Base-by-base conservation (phyloP, 345 rosid species). In the Luvunga scandens region DNA sequence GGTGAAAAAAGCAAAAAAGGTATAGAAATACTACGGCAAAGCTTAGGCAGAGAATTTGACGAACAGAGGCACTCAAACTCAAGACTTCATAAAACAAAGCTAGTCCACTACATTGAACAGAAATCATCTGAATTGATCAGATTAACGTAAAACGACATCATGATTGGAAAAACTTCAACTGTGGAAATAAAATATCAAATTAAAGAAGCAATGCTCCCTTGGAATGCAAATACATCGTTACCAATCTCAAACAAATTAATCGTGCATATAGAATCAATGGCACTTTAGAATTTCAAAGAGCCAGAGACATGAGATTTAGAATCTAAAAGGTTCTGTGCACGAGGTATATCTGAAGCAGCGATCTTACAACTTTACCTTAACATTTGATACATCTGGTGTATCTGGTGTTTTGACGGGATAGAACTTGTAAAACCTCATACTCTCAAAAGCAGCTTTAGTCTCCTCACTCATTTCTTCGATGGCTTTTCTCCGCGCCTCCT, bases 381-480 rank as follows among this genome's bases (percentile, higher is more conserved):
- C 91, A n/a, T 81, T 75, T 42, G 97, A 86, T 69, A 96, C 79
- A 36, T 93, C 93, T 27, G 98, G 99, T 60, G 97, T 77, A 70
- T 93, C 93, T 4, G 87, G 86, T 45, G 94, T 87, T 72, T 83
- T 83, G 79, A 81, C 85, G 25, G 99, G 99, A 85, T 97, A 97
- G 81, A 97, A 97, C 81, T 97, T 97, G 92, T 94, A 93, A 83
- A 97, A 91, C 83, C 80, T 97, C 91, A 90, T 93, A 63, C 73
- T 84, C 73, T 97, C 83, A 68, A 86, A 90, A 24, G 93, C 97
- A 9, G 80, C 72, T 81, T 79, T 93, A 7, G 88, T 86, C 30
- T 91, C 98, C 82, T 85, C 97, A 19, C 89, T 97, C 98, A 97
- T 88, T 79, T 90, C 97, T 81, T 89, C 94, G 66, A 89, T 79